These are phyloP conservation scores for Lichtheimia ramosa DNA, from an alignment of 371 early-diverging fungal species.

Conservation along the genomic window DNA sequence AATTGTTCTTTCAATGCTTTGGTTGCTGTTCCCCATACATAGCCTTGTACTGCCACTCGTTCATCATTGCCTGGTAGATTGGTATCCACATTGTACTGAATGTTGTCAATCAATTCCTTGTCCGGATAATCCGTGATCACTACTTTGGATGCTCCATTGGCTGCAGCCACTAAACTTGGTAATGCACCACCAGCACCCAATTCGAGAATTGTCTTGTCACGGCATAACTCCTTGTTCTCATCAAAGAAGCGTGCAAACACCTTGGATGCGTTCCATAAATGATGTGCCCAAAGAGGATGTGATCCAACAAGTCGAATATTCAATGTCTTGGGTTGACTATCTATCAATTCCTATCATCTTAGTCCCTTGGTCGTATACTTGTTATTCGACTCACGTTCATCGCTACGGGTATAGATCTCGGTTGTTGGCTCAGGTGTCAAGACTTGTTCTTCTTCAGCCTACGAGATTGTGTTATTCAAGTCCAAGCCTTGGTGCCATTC, in stretches of 20 bases:
- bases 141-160: slow-evolving; percentile 76
- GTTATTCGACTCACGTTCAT: slow-evolving; percentile 10
- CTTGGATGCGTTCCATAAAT: slow-evolving; percentile 91
- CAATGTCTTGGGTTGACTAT: slow-evolving; percentile 22
- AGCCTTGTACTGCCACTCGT: slow-evolving; percentile 50
- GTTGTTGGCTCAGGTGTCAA: slow-evolving; percentile 53
- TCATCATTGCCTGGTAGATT: slow-evolving; percentile 15
- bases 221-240: slow-evolving; percentile 51
- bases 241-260: slow-evolving; percentile 82
- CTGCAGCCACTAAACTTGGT: slow-evolving; percentile 77
- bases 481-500: no score
- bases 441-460: slow-evolving; percentile 36
- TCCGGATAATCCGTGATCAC: slow-evolving; percentile 94
- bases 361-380: background rate
- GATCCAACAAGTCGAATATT: slow-evolving; percentile 71
- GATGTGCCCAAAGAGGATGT: slow-evolving; percentile 89
- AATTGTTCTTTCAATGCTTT: slow-evolving; percentile 42
- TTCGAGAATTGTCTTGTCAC: slow-evolving; percentile 76
- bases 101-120: slow-evolving; percentile 74
- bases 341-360: background rate
- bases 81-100: slow-evolving; percentile 62
- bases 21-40: slow-evolving; percentile 83
- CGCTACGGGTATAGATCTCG: slow-evolving; percentile 47
- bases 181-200: slow-evolving; percentile 91
- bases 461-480: background rate